Percentiles rank a stretch among this genome's conserved stretches.
These are phyloP conservation scores for Candida takata DNA, from an alignment of 805 yeast species.

Conservation along the genomic window DNA sequence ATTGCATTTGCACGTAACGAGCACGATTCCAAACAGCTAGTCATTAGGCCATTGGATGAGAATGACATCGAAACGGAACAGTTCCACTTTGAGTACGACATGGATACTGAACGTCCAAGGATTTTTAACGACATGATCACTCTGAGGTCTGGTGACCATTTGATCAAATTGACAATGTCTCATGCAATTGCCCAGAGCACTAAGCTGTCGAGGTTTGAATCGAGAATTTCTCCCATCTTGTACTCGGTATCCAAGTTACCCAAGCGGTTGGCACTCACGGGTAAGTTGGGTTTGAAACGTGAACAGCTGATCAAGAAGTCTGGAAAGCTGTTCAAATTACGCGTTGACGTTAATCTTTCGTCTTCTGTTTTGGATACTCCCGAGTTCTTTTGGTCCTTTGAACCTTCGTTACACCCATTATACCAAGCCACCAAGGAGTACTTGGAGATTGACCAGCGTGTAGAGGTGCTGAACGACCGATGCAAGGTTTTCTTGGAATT, in stretches of 20 bases:
- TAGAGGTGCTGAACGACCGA: constrained; percentile 86
- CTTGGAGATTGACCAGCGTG: constrained; percentile 90
- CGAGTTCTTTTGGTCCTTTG: constrained; percentile 91
- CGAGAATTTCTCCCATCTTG: constrained; percentile 78
- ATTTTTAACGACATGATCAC: constrained; percentile 95
- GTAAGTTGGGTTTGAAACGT: constrained; percentile 75
- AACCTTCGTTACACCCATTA: constrained; percentile 91
- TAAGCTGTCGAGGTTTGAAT: constrained; percentile 83
- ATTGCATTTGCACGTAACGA: constrained; percentile 46
- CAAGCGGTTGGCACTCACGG: constrained; percentile 82
- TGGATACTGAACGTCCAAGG: constrained; percentile 54
- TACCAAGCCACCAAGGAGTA: constrained; percentile 88
- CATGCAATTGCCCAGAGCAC: constrained; percentile 97
- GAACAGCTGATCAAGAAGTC: constrained; percentile 82
- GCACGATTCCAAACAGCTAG: constrained; percentile 42
- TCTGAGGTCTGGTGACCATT: constrained; percentile 81
- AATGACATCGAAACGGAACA: constrained; percentile 91
- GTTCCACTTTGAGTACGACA: constrained; percentile 43
- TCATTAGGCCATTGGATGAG: constrained; percentile 71
- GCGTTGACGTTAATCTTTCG: constrained; percentile 90
- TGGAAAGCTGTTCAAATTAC: constrained; percentile 79
- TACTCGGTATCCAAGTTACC: constrained; percentile 87
- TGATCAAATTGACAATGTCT: constrained; percentile 86
- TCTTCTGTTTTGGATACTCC: constrained; percentile 93
- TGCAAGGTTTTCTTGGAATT: constrained; percentile 92